Percentiles rank a stretch among this genome's conserved stretches.
phyloP scores from a whole-genome alignment of 768 basidiomycete genomes.

The Clavulina sp. region DNA sequence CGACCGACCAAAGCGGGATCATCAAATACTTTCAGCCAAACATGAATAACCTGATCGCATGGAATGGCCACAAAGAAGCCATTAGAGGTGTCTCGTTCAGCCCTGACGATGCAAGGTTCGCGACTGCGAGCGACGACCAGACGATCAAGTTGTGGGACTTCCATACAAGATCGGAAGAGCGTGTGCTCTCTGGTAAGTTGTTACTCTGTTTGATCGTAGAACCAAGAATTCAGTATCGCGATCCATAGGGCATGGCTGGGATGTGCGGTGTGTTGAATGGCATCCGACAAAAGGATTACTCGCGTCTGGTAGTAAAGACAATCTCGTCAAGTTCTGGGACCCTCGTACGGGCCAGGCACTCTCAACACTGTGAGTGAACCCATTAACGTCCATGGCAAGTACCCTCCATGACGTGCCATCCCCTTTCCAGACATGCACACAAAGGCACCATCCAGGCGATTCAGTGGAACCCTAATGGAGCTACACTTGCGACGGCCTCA shows the following conservation, averaged over 20 bases:
- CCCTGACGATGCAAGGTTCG: slow-evolving; percentile 81
- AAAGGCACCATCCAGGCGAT: slow-evolving; percentile 93
- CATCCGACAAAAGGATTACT: slow-evolving; percentile 93
- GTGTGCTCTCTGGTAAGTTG: slow-evolving; percentile 55
- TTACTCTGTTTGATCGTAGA: not conserved
- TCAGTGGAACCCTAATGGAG: slow-evolving; percentile 87
- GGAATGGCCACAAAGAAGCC: slow-evolving; percentile 87
- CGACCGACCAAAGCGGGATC: slow-evolving; percentile 79
- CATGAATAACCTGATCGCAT: slow-evolving; percentile 95
- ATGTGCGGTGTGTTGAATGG: slow-evolving; percentile 97
- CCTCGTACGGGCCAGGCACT: slow-evolving; percentile 81
- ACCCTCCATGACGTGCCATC: not conserved
- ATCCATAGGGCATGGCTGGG: slow-evolving; percentile 83
- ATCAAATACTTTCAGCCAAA: slow-evolving; percentile 99
- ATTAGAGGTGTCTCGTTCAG: slow-evolving; percentile 84
- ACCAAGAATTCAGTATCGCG: not conserved
- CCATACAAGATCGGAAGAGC: slow-evolving; percentile 77
- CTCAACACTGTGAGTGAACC: slow-evolving; percentile 58
- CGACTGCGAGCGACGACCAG: slow-evolving; percentile 90
- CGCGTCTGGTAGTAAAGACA: slow-evolving; percentile 92
- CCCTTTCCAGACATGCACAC: slow-evolving; percentile 59
- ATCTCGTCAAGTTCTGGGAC: slow-evolving; percentile 99
- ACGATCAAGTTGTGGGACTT: slow-evolving; percentile 93
- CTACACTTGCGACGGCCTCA: slow-evolving; percentile 85
- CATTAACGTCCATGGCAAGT: not conserved